A percentile compares a stretch with the other conserved stretches of the same genome.
phyloP scores from a whole-genome alignment of 371 early-diverging fungal species.

The Mortierella sp. region DNA sequence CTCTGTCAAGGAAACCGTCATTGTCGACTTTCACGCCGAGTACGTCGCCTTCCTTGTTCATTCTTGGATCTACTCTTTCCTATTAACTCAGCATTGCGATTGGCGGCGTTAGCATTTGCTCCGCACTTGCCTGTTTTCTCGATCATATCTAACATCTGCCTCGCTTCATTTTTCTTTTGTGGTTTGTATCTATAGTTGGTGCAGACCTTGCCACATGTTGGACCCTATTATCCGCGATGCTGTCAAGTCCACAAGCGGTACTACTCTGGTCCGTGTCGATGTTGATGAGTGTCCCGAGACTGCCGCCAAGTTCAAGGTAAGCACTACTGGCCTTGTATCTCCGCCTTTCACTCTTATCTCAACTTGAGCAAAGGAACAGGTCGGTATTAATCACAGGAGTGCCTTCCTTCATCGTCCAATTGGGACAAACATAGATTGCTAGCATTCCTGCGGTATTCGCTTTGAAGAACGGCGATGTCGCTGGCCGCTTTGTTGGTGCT shows the following conservation, averaged over 20 bases:
- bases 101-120: background rate
- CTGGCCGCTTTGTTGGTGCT: slow-evolving; percentile 44
- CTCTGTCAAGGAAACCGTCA: slow-evolving; percentile 37
- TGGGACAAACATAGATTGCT: slow-evolving; percentile 27
- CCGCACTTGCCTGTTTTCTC: background rate
- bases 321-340: background rate
- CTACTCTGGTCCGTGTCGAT: slow-evolving; percentile 48
- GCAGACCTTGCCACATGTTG: slow-evolving; percentile 45
- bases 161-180: background rate
- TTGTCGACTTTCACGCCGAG: slow-evolving; percentile 57
- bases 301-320: slow-evolving; percentile 30
- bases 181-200: slow-evolving; percentile 33
- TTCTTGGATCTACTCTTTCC: background rate
- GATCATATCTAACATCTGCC: background rate
- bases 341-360: background rate
- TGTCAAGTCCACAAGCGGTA: slow-evolving; percentile 26
- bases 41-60: slow-evolving; percentile 6
- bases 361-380: background rate
- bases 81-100: background rate
- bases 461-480: slow-evolving; percentile 38
- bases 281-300: slow-evolving; percentile 44
- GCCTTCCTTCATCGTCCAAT: background rate
- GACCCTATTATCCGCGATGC: slow-evolving; percentile 49
- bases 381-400: background rate
- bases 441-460: slow-evolving; percentile 50